These are phyloP conservation scores for Populus simonii DNA, from an alignment of 345 rosid genomes.

Conservation along the genomic window DNA sequence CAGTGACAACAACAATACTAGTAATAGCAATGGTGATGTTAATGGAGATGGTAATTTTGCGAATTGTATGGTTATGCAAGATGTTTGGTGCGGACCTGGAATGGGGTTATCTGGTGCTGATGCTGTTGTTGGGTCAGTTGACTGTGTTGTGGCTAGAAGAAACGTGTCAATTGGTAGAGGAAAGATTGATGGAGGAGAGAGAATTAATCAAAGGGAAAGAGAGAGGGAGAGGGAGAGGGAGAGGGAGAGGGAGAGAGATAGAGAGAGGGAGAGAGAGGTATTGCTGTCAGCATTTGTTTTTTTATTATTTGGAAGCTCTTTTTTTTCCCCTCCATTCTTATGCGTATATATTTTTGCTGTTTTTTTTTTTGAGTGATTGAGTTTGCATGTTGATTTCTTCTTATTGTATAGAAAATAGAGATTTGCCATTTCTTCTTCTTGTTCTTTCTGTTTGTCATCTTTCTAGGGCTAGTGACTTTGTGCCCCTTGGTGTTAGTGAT, in stretches of 20 bases:
- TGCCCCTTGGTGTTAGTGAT: no score
- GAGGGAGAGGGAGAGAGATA: constrained; percentile 15
- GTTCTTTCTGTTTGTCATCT: not conserved
- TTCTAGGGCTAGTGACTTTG: not conserved
- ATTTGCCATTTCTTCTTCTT: not conserved
- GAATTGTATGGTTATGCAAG: constrained; percentile 34
- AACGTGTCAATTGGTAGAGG: constrained; percentile 49
- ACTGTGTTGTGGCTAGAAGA: constrained; percentile 56
- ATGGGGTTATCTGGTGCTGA: constrained; percentile 72
- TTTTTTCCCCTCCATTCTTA: not conserved
- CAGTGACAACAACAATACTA: constrained; percentile 2
- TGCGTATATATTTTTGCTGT: not conserved
- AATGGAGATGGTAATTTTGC: not conserved
- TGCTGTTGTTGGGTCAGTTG: constrained; percentile 61
- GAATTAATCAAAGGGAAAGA: constrained; percentile 29
- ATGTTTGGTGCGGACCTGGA: constrained; percentile 94
- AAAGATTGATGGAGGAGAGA: constrained; percentile 60
- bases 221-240: constrained; percentile 19
- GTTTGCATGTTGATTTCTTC: not conserved
- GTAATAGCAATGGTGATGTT: not conserved
- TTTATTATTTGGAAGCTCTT: not conserved
- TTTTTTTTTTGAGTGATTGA: not conserved
- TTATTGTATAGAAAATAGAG: not conserved
- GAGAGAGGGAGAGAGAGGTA: constrained; percentile 30
- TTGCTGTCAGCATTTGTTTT: not conserved